A percentile compares a stretch with the other conserved stretches of the same genome.
Evolutionary conservation across 2,329 filamentous ascomycete genomes (phyloP).

Genomic region (Sclerotinia sclerotiorum): DNA sequence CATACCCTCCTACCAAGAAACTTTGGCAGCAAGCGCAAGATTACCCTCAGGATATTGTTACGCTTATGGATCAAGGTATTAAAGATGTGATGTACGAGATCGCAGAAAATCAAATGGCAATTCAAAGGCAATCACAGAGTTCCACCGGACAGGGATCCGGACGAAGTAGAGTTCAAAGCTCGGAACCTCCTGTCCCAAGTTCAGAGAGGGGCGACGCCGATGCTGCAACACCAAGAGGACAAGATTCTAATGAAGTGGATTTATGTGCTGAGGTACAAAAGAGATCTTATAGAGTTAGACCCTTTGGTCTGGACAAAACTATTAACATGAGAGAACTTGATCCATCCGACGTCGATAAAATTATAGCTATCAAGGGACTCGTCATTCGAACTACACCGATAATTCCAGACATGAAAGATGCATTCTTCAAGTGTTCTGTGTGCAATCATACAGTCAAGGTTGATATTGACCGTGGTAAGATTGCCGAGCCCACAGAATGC

Average conservation of each 20-base stretch:
- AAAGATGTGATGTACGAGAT: constrained; percentile 93
- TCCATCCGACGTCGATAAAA: constrained; percentile 92
- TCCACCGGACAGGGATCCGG: constrained; percentile 50
- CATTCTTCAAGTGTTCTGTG: constrained; percentile 92
- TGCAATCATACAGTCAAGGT: constrained; percentile 91
- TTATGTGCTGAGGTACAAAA: constrained; percentile 73
- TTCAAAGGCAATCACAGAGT: constrained; percentile 61
- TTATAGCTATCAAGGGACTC: constrained; percentile 91
- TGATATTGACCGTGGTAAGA: constrained; percentile 91
- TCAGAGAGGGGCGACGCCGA: constrained; percentile 67
- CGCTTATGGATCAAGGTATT: constrained; percentile 90
- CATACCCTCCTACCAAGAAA: constrained; percentile 89
- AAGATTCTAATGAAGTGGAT: constrained; percentile 59
- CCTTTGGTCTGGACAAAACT: constrained; percentile 81
- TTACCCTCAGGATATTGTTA: constrained; percentile 94
- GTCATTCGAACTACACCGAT: constrained; percentile 95
- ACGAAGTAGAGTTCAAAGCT: constrained; percentile 58
- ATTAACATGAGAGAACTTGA: constrained; percentile 94
- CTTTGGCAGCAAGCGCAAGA: constrained; percentile 93
- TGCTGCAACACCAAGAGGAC: constrained; percentile 45
- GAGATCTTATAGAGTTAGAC: constrained; percentile 80
- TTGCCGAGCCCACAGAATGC: constrained; percentile 89
- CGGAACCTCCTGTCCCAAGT: constrained; percentile 73
- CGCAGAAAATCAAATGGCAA: constrained; percentile 75
- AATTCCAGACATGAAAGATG: constrained; percentile 98